These are phyloP conservation scores for Yamadazyma conglobata DNA, from an alignment of 1,139 yeast species.

Conservation along the genomic window DNA sequence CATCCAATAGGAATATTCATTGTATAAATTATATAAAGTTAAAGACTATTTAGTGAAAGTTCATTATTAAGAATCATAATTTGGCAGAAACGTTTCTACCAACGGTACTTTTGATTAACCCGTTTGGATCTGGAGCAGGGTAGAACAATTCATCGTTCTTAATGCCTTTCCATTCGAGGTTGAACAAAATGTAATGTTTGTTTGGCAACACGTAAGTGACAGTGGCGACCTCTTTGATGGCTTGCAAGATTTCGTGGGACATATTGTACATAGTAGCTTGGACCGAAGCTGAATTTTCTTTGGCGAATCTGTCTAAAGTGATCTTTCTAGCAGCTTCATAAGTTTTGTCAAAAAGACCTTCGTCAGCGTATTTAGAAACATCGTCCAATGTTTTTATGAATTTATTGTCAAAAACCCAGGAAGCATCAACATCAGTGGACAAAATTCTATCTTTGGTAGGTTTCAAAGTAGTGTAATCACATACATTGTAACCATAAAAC, in stretches of 20 bases:
- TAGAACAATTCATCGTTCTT: constrained; percentile 78
- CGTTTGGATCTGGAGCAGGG: constrained; percentile 91
- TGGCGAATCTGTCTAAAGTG: constrained; percentile 76
- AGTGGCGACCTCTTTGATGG: constrained; percentile 52
- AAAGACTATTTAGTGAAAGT: too few relatives aligned
- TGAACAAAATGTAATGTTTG: constrained; percentile 81
- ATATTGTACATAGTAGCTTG: constrained; percentile 96
- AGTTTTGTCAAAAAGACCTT: constrained; percentile 63
- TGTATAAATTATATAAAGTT: background rate
- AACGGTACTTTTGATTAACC: constrained; percentile 82
- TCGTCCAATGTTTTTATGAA: constrained; percentile 46
- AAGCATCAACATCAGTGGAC: constrained; percentile 80
- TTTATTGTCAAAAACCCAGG: constrained; percentile 64
- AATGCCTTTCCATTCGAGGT: constrained; percentile 81
- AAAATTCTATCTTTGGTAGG: constrained; percentile 82
- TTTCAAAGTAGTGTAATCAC: constrained; percentile 83
- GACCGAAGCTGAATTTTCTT: constrained; percentile 84
- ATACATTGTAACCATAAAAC: constrained; percentile 81
- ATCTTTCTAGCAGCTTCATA: constrained; percentile 59
- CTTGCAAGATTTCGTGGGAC: constrained; percentile 65
- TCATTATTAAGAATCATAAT: constrained; percentile 21
- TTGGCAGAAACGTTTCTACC: constrained; percentile 51
- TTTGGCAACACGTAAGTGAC: constrained; percentile 81
- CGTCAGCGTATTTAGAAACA: constrained; percentile 50
- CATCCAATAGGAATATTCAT: background rate